Percentiles rank a stretch among this genome's conserved stretches.
These are phyloP conservation scores for Entamoeba invadens DNA, from an alignment of 208 protist genomes.

Conservation along the genomic window DNA sequence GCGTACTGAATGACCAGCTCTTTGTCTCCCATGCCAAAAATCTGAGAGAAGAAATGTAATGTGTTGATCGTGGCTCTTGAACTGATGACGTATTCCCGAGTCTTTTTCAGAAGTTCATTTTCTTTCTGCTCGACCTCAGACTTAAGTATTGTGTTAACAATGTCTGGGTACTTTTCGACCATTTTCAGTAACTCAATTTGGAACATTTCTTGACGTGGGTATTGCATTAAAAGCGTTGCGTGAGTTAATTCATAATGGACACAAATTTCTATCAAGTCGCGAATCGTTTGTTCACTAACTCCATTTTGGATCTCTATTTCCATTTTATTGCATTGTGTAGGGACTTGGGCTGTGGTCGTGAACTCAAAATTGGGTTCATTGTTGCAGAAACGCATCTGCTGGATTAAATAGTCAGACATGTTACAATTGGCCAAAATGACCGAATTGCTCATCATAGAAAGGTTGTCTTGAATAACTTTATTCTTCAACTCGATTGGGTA, in stretches of 20 bases:
- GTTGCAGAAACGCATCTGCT: not conserved
- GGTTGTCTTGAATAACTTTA: not conserved
- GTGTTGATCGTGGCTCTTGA: not conserved
- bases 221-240: not conserved
- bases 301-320: not conserved
- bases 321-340: not conserved
- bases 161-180: not conserved
- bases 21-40: not conserved
- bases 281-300: not conserved
- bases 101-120: not conserved
- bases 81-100: not conserved
- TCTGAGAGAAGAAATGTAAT: not conserved
- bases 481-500: not conserved
- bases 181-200: not conserved
- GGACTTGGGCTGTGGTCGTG: not conserved
- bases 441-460: not conserved
- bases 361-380: not conserved
- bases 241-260: not conserved
- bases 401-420: not conserved
- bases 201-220: not conserved
- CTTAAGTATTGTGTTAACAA: not conserved
- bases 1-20: not conserved
- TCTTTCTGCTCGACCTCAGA: not conserved
- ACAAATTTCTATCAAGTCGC: not conserved
- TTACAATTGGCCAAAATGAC: not conserved